Conservation (phyloP, 306 rosid species). For the Sechiopsis laciniata region DNA sequence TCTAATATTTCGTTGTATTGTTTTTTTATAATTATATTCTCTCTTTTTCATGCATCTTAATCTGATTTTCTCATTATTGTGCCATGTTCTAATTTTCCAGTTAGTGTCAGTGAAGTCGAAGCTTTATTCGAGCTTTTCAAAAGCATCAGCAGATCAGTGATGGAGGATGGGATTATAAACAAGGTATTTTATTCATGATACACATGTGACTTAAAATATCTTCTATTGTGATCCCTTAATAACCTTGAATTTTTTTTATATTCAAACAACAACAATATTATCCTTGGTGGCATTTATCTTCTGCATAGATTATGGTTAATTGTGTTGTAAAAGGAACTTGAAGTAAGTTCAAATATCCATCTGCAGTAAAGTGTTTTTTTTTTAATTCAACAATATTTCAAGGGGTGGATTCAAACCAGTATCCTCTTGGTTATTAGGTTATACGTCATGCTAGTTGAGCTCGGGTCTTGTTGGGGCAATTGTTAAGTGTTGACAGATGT, state of each 20-base stretch:
- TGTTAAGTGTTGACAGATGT: neutral
- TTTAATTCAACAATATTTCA: too few relatives aligned
- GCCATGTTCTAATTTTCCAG: conserved; percentile 37
- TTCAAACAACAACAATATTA: neutral
- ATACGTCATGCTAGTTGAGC: too few relatives aligned
- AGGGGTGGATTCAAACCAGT: too few relatives aligned
- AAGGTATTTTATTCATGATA: conserved; percentile 43
- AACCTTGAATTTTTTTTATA: neutral
- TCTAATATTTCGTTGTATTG: too few relatives aligned
- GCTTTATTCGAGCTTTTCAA: conserved; percentile 85
- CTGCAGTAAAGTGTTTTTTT: too few relatives aligned
- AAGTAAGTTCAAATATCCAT: too few relatives aligned
- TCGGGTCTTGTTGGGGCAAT: neutral
- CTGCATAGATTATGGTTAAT: too few relatives aligned
- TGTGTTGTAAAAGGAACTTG: too few relatives aligned
- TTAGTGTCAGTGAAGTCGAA: conserved; percentile 81
- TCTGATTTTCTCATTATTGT: conserved; percentile 7
- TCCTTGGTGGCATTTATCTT: neutral
- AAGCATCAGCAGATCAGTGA: conserved; percentile 66
- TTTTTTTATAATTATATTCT: neutral
- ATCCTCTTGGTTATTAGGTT: too few relatives aligned
- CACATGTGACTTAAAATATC: too few relatives aligned
- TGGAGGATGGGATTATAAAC: conserved; percentile 81
- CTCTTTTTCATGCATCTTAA: neutral
- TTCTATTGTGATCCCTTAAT: neutral